These are phyloP conservation scores for Colletotrichum incanum DNA, from an alignment of 2,329 filamentous ascomycete genomes.

Conservation along the genomic window DNA sequence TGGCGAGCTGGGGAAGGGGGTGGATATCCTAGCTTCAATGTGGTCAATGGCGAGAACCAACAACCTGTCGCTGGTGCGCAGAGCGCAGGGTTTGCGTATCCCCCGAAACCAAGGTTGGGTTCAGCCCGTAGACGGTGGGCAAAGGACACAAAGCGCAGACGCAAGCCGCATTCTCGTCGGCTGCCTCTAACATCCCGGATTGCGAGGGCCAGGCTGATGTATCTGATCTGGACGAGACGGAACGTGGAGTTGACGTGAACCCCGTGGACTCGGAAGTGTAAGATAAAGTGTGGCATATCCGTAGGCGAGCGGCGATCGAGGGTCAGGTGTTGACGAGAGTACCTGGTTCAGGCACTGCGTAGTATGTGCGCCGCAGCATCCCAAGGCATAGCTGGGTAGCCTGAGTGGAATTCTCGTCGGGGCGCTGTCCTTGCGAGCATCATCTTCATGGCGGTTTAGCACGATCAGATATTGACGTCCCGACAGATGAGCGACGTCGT, in stretches of 20 bases:
- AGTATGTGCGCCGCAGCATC: slow-evolving; percentile 10
- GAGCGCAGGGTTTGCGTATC: not conserved
- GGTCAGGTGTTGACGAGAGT: slow-evolving; percentile 8
- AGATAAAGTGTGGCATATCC: slow-evolving; percentile 21
- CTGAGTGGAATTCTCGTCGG: slow-evolving; percentile 6
- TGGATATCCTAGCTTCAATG: not conserved
- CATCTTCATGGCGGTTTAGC: slow-evolving; percentile 20
- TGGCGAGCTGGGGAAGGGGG: not conserved
- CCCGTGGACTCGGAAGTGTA: slow-evolving; percentile 15
- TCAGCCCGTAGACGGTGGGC: slow-evolving; percentile 1
- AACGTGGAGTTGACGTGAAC: slow-evolving; percentile 32
- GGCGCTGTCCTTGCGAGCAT: slow-evolving; percentile 36
- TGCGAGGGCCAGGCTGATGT: slow-evolving; percentile 14
- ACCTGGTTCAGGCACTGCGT: not conserved
- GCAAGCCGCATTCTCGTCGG: slow-evolving; percentile 21
- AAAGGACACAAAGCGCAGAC: slow-evolving; percentile 1
- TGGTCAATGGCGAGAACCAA: not conserved
- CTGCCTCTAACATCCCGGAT: slow-evolving; percentile 26
- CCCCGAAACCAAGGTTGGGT: not conserved
- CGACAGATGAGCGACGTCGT: slow-evolving; percentile 11
- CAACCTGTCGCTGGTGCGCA: not conserved
- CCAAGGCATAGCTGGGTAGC: slow-evolving; percentile 11
- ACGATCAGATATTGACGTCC: slow-evolving; percentile 24
- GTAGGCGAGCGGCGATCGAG: slow-evolving; percentile 30
- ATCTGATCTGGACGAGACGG: slow-evolving; percentile 34